Evolutionary conservation across 345 rosid genomes (phyloP), one percentile per base, ranked within the genome.

Genomic region (Ceriops decandra): DNA sequence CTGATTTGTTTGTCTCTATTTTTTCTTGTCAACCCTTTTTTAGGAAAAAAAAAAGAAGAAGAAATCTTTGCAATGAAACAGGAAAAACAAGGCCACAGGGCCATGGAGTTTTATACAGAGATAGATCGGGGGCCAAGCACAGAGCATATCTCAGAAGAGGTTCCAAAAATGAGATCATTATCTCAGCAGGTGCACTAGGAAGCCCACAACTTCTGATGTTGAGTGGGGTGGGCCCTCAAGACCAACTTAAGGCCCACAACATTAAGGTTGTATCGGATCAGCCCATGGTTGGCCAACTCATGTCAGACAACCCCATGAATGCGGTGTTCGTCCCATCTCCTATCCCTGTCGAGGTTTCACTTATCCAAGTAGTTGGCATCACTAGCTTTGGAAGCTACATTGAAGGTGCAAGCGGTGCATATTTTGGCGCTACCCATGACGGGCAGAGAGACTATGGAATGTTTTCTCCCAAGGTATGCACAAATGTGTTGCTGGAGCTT

Each of bases 271-370:
- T 77, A 3, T 1, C 35, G 60, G 60, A 69, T 16, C 74, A 59
- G 16, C 72, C 74, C 30, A 64, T 72, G 73, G 74, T 77, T 32
- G 81, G 81, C 16, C 77, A 77, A 33, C 47, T 31, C 32, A 68
- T 77, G 74, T 53, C 70, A 4, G 81, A 77, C 31, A 77, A 77
- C 30, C 77, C 81, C 26, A 70, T 75, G 79, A 75, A 69, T 62
- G 71, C 68, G 6, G 16, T 75, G 15, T 75, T 59, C 24, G 27
- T 75, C 35, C 79, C 79, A 5, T 64, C 79, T 2, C 74, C 70
- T 19, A 2, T 70, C 6, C 68, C 79, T 0, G 75, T 70, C 1
- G 79, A 76, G 68, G 68, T 66, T 54, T 76, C 79, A 2, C 72
- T 76, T 1, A 71, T 71, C 24, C 68, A 71, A 30, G 64, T 67